Percentiles rank a stretch among this genome's conserved stretches.
Evolutionary conservation across 495 filamentous ascomycete species (phyloP).

Genomic region (Barbatosphaeria neglecta): DNA sequence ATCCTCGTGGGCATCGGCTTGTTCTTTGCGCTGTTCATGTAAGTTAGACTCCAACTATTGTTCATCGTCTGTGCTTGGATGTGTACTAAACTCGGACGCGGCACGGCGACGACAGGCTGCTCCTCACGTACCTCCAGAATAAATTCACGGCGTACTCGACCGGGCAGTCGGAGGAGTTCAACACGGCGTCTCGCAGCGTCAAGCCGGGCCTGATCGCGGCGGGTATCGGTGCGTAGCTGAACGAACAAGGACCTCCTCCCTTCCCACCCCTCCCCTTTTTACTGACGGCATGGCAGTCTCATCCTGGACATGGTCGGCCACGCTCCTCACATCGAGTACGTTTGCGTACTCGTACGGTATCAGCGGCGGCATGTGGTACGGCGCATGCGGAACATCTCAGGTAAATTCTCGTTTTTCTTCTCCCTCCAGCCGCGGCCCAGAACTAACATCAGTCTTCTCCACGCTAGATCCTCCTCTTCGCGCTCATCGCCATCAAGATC

Average conservation of each 20-base stretch:
- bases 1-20: slow-evolving; percentile 39
- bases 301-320: slow-evolving; percentile 30
- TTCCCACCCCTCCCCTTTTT: no score
- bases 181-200: slow-evolving; percentile 33
- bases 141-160: slow-evolving; percentile 36
- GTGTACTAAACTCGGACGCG: no score
- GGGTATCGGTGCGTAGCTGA: slow-evolving; percentile 34
- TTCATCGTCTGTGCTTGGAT: not conserved
- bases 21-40: slow-evolving; percentile 15
- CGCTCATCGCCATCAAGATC: slow-evolving; percentile 29
- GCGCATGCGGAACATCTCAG: slow-evolving; percentile 29
- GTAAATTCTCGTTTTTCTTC: no score
- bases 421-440: no score
- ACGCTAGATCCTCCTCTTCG: slow-evolving; percentile 36
- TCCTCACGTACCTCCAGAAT: slow-evolving; percentile 34
- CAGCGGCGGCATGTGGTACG: slow-evolving; percentile 22
- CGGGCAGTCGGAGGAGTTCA: slow-evolving; percentile 36
- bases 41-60: not conserved
- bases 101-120: no score
- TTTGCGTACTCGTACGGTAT: slow-evolving; percentile 38
- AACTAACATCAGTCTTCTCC: no score
- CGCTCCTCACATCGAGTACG: slow-evolving; percentile 31
- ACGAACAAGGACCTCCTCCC: slow-evolving; percentile 36
- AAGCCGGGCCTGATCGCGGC: slow-evolving; percentile 39
- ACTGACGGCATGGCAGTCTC: no score